Evolutionary conservation across 306 rosid genomes (phyloP).

Genomic region (Lathyrus sativus): DNA sequence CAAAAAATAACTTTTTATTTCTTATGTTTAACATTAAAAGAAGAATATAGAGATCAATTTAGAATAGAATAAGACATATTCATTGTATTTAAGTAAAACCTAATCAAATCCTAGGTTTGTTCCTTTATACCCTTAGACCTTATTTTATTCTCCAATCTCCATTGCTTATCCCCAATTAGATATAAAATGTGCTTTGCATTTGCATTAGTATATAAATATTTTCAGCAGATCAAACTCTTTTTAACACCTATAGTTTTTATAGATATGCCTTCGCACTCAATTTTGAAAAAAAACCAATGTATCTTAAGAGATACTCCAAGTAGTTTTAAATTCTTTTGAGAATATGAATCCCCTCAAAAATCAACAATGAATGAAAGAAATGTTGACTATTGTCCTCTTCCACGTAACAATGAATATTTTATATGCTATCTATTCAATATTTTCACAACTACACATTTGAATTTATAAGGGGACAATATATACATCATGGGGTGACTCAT

Average conservation of each 20-base stretch:
- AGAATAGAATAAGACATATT: slow-evolving; percentile 5
- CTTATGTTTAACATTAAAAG: background rate
- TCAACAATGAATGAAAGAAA: slow-evolving; percentile 22
- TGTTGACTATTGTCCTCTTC: slow-evolving; percentile 36
- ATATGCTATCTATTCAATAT: slow-evolving; percentile 19
- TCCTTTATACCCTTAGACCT: background rate
- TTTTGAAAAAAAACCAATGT: slow-evolving; percentile 18
- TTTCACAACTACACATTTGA: slow-evolving; percentile 10
- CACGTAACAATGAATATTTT: slow-evolving; percentile 32
- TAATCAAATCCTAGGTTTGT: slow-evolving; percentile 8
- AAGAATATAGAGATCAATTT: background rate
- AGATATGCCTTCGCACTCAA: slow-evolving; percentile 1
- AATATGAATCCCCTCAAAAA: slow-evolving; percentile 38
- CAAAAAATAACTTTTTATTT: background rate
- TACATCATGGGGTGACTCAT: slow-evolving; percentile 16
- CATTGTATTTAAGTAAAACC: background rate
- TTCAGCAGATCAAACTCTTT: too few species aligned
- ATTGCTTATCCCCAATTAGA: background rate
- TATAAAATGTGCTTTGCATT: background rate
- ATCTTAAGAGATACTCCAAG: slow-evolving; percentile 36
- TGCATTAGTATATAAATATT: background rate
- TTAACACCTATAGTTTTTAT: too few species aligned
- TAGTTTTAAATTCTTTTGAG: slow-evolving; percentile 37
- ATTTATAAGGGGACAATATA: slow-evolving; percentile 31
- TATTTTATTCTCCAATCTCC: slow-evolving; percentile 1